phyloP scores from a whole-genome alignment of 2,329 filamentous ascomycete genomes.

The Fusarium tuaranense region DNA sequence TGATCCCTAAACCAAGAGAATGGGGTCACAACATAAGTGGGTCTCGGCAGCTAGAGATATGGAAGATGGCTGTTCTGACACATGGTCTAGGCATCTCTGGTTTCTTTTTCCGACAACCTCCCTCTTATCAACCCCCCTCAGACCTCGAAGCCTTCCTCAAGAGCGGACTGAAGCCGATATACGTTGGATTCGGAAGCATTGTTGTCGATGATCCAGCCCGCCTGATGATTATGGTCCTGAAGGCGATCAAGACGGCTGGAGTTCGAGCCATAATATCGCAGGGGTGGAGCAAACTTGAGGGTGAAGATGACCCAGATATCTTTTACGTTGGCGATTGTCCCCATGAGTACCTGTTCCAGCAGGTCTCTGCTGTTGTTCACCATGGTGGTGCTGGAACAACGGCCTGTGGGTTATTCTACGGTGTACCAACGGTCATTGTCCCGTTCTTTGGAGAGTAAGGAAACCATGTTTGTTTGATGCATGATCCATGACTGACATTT shows the following conservation, averaged over 20 bases:
- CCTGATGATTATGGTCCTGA: constrained; percentile 75
- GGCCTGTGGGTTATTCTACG: constrained; percentile 80
- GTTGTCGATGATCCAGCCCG: constrained; percentile 75
- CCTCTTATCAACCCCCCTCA: constrained; percentile 62
- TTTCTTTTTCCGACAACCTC: neutral
- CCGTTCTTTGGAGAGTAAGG: constrained; percentile 80
- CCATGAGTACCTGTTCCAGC: constrained; percentile 87
- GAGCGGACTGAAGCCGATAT: constrained; percentile 70
- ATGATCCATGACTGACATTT: neutral
- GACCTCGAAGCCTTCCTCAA: constrained; percentile 68
- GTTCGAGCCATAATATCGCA: constrained; percentile 76
- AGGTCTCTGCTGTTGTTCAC: constrained; percentile 83
- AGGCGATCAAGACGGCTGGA: constrained; percentile 70
- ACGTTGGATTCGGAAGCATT: constrained; percentile 80
- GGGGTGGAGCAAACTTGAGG: constrained; percentile 77
- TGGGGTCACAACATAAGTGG: constrained; percentile 60
- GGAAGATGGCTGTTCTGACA: neutral
- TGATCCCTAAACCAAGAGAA: constrained; percentile 75
- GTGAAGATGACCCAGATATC: constrained; percentile 61
- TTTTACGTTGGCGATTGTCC: constrained; percentile 78
- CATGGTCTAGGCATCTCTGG: neutral
- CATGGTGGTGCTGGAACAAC: constrained; percentile 89
- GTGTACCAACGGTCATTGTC: constrained; percentile 81
- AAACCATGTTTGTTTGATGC: too few species aligned
- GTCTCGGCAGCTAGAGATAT: too few species aligned